Percentiles rank a stretch among this genome's conserved stretches.
These are phyloP conservation scores for Euphorbia schlechtendalii DNA, from an alignment of 441 rosid genomes.

Conservation along the genomic window DNA sequence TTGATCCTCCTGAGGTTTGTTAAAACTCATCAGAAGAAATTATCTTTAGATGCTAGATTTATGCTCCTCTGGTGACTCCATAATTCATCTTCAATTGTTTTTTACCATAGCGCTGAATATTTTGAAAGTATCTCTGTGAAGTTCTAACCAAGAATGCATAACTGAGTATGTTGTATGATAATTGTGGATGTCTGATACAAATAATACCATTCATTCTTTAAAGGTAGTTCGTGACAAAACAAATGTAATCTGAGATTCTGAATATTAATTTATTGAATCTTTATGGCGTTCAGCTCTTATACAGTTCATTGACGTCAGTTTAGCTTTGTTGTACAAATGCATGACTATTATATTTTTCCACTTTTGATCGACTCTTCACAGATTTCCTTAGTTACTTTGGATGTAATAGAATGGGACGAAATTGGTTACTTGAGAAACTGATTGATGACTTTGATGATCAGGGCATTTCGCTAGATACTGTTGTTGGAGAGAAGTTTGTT, in stretches of 20 bases:
- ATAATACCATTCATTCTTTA: not conserved
- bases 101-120: not conserved
- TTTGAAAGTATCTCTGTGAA: constrained; percentile 9
- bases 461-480: constrained; percentile 65
- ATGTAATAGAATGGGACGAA: not conserved
- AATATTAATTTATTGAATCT: not conserved
- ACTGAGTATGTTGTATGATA: not conserved
- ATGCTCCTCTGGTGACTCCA: not conserved
- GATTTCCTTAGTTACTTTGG: not conserved
- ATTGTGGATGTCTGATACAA: not conserved
- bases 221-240: not conserved
- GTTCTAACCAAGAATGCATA: not conserved
- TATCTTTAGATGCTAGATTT: constrained; percentile 8
- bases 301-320: not conserved
- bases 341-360: not conserved
- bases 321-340: no score
- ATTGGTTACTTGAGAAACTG: constrained; percentile 13
- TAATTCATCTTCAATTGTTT: not conserved
- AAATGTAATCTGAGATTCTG: not conserved
- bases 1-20: constrained; percentile 90
- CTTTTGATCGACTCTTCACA: not conserved
- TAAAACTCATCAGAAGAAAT: not conserved
- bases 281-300: not conserved
- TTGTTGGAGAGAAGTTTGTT: constrained; percentile 62
- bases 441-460: constrained; percentile 31